Conservation (phyloP, 2,329 filamentous ascomycete genomes). For the Myriosclerotinia scirpicola region DNA sequence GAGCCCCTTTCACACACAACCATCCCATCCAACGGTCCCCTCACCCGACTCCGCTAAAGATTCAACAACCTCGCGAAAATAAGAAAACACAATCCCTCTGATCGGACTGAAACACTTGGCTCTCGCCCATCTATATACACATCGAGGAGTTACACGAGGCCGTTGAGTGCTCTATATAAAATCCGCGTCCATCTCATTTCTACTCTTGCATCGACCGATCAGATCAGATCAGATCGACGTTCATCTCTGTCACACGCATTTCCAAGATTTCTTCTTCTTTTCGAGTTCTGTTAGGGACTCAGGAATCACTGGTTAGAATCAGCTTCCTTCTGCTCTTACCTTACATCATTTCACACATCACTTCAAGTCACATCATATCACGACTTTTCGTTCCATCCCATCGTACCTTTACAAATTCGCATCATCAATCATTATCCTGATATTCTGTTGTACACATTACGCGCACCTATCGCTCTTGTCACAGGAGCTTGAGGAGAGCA, state of each 20-base stretch:
- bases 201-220: not conserved
- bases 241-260: not conserved
- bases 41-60: too few species aligned
- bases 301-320: not conserved
- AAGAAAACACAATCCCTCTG: too few species aligned
- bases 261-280: not conserved
- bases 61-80: too few species aligned
- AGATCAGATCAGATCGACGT: not conserved
- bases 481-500: not conserved
- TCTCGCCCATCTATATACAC: not conserved
- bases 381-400: not conserved
- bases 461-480: not conserved
- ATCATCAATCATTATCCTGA: not conserved
- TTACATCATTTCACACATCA: not conserved
- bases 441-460: not conserved
- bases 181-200: not conserved
- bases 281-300: not conserved
- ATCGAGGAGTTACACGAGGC: too few species aligned
- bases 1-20: too few species aligned
- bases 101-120: too few species aligned
- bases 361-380: not conserved
- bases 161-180: not conserved
- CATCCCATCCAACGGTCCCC: too few species aligned
- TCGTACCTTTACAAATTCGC: not conserved
- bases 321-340: not conserved